phyloP scores from a whole-genome alignment of 192 early-diverging fungal species.

The Dispira simplex region DNA sequence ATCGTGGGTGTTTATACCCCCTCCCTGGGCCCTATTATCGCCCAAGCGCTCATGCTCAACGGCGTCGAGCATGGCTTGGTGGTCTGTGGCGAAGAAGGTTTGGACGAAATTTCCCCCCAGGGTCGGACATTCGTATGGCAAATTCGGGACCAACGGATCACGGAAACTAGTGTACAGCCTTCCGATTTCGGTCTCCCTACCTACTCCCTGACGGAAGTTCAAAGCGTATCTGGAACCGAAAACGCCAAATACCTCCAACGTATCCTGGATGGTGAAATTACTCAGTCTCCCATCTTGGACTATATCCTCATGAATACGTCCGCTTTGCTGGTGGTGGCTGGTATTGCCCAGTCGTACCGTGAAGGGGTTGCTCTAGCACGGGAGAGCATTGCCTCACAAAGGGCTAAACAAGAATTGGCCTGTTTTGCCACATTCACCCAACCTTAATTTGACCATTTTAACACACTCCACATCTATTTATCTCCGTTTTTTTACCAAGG shows the following conservation, averaged over 20 bases:
- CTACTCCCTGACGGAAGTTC: slow-evolving; percentile 55
- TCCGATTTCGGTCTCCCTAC: slow-evolving; percentile 73
- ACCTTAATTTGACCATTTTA: neutral
- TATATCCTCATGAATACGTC: slow-evolving; percentile 88
- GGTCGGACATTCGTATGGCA: slow-evolving; percentile 85
- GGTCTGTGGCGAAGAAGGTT: slow-evolving; percentile 74
- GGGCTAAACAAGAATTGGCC: slow-evolving; percentile 44
- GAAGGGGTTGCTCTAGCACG: slow-evolving; percentile 67
- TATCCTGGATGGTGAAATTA: slow-evolving; percentile 49
- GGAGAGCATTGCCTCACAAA: slow-evolving; percentile 53
- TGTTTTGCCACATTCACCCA: slow-evolving; percentile 33
- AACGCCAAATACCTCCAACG: slow-evolving; percentile 60
- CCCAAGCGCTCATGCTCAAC: slow-evolving; percentile 58
- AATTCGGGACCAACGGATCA: slow-evolving; percentile 25
- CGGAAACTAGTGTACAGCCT: slow-evolving; percentile 49
- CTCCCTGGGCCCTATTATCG: slow-evolving; percentile 61
- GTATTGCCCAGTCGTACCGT: slow-evolving; percentile 47
- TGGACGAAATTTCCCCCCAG: slow-evolving; percentile 88
- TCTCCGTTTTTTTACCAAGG: neutral
- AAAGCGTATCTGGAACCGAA: slow-evolving; percentile 44
- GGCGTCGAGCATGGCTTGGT: slow-evolving; percentile 77
- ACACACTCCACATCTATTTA: too few relatives aligned
- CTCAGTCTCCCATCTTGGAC: slow-evolving; percentile 54
- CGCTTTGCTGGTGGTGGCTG: slow-evolving; percentile 70
- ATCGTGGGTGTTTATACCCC: slow-evolving; percentile 87